Conservation (phyloP, 495 filamentous ascomycete genomes). For the Hyaloscypha finlandica region DNA sequence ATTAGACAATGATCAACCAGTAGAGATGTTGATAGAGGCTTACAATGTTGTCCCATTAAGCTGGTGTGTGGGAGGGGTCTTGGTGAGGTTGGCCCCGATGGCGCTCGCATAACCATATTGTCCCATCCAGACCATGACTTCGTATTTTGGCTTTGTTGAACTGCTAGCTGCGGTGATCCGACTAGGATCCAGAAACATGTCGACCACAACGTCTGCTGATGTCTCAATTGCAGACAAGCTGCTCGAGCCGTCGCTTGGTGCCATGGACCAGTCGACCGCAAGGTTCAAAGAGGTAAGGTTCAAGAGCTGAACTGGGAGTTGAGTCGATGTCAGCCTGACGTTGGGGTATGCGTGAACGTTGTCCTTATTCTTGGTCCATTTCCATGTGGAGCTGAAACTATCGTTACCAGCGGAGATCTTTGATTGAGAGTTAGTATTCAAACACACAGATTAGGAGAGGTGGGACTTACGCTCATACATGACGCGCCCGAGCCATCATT, state of each 20-base stretch:
- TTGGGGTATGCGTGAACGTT: conserved; percentile 20
- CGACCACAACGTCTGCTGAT: conserved; percentile 18
- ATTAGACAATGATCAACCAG: background rate
- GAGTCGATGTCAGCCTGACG: conserved; percentile 5
- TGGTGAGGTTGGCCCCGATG: conserved; percentile 15
- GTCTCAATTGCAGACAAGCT: background rate
- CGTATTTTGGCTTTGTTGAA: conserved; percentile 13
- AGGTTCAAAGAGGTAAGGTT: conserved; percentile 9
- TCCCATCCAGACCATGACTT: conserved; percentile 31
- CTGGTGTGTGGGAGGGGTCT: conserved; percentile 15
- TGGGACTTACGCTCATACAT: conserved; percentile 10
- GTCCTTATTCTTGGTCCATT: conserved; percentile 13
- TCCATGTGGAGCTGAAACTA: conserved; percentile 15
- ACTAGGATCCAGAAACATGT: conserved; percentile 27
- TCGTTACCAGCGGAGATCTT: conserved; percentile 7
- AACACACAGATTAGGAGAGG: background rate
- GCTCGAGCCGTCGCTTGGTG: background rate
- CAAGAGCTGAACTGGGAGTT: conserved; percentile 6
- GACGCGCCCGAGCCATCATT: conserved; percentile 12
- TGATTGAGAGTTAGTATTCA: background rate
- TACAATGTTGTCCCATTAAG: conserved; percentile 20
- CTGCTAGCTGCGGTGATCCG: conserved; percentile 3
- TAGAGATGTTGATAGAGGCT: background rate
- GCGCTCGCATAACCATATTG: conserved; percentile 19
- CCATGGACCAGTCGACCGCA: conserved; percentile 11